These are phyloP conservation scores for Trypanosoma congolense DNA, from an alignment of 208 protist genomes.

Conservation along the genomic window DNA sequence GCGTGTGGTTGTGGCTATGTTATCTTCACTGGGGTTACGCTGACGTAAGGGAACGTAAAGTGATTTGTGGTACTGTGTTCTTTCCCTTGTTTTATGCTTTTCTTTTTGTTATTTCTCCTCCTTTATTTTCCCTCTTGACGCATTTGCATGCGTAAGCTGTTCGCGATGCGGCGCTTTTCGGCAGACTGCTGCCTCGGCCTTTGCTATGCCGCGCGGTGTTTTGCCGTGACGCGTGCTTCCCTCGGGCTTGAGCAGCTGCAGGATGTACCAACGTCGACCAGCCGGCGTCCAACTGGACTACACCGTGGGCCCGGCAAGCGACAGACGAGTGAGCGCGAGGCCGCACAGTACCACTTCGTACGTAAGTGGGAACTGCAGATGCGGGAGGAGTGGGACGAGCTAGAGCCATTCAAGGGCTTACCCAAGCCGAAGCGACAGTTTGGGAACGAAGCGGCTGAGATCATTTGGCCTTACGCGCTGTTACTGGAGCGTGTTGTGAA, in stretches of 20 bases:
- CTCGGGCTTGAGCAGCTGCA: constrained; percentile 79
- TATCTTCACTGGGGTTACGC: no score
- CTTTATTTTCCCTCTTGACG: no score
- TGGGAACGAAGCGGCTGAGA: constrained; percentile 85
- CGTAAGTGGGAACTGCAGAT: constrained; percentile 82
- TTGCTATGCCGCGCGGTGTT: neutral
- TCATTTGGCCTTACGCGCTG: constrained; percentile 86
- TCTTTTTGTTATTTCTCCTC: no score
- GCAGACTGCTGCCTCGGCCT: neutral
- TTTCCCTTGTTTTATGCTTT: no score
- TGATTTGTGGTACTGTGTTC: no score
- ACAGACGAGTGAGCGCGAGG: constrained; percentile 69
- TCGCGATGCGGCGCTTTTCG: constrained; percentile 9
- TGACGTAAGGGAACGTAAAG: no score
- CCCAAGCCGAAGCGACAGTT: constrained; percentile 86
- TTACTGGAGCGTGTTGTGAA: constrained; percentile 80
- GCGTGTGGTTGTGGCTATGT: no score
- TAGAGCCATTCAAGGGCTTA: constrained; percentile 84
- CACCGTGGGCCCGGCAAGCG: constrained; percentile 85
- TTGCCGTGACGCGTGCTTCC: constrained; percentile 25
- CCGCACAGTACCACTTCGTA: constrained; percentile 76
- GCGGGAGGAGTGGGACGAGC: constrained; percentile 76
- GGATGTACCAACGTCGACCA: constrained; percentile 81
- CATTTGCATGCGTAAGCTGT: no score
- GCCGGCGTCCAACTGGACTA: constrained; percentile 65